A percentile compares a stretch with the other conserved stretches of the same genome.
Evolutionary conservation across 768 basidiomycete species (phyloP).

Genomic region (Hericium erinaceus): DNA sequence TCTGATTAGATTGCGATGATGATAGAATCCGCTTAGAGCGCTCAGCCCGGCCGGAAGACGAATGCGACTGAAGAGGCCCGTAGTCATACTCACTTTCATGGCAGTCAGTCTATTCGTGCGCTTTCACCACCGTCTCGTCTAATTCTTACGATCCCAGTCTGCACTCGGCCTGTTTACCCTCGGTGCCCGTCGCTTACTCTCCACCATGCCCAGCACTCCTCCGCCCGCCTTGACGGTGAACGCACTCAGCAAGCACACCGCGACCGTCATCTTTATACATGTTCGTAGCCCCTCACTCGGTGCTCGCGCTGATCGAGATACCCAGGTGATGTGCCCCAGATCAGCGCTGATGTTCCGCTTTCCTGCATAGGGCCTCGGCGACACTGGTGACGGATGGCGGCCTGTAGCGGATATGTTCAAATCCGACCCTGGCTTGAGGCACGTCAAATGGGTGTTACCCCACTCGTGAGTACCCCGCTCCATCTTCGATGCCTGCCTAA

Average conservation of each 20-base stretch:
- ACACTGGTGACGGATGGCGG: slow-evolving; percentile 67
- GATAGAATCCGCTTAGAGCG: too few species aligned
- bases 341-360: neutral
- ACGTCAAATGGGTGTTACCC: slow-evolving; percentile 88
- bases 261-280: slow-evolving; percentile 86
- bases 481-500: slow-evolving; percentile 6
- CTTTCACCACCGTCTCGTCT: neutral
- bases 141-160: neutral
- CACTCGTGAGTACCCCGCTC: slow-evolving; percentile 48
- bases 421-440: slow-evolving; percentile 41
- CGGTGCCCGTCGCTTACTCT: neutral
- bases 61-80: neutral
- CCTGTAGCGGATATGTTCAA: slow-evolving; percentile 66
- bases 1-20: neutral
- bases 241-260: slow-evolving; percentile 58
- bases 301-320: slow-evolving; percentile 1
- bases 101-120: neutral
- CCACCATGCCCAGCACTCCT: slow-evolving; percentile 1
- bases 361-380: slow-evolving; percentile 59
- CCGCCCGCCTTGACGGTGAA: slow-evolving; percentile 4
- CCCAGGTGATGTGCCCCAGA: neutral
- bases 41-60: too few species aligned
- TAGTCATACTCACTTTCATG: neutral
- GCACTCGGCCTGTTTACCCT: neutral
- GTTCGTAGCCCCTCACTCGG: slow-evolving; percentile 33